phyloP scores from a whole-genome alignment of 2,329 filamentous ascomycete genomes.

The Colletotrichum coccodes region DNA sequence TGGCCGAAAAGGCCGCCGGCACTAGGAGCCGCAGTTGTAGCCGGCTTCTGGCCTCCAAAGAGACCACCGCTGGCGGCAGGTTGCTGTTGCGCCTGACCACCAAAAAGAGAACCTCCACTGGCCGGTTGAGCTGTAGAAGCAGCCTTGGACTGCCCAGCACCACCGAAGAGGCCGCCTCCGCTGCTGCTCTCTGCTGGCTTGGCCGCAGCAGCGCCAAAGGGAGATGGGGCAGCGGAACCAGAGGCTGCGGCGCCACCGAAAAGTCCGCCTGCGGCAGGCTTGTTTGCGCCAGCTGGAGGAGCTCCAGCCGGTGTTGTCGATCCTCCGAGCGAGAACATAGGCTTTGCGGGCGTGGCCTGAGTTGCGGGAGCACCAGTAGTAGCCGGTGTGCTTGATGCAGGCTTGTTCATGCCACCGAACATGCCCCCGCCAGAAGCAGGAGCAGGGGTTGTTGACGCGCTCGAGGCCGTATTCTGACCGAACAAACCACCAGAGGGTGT shows the following conservation, averaged over 20 bases:
- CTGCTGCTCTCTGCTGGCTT: slow-evolving; percentile 22
- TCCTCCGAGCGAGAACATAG: slow-evolving; percentile 54
- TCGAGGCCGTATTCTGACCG: slow-evolving; percentile 36
- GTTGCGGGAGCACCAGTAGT: slow-evolving; percentile 31
- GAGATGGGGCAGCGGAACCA: slow-evolving; percentile 25
- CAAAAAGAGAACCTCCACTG: slow-evolving; percentile 33
- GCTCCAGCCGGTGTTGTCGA: slow-evolving; percentile 67
- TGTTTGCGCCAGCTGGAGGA: slow-evolving; percentile 53
- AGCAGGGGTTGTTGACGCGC: slow-evolving; percentile 35
- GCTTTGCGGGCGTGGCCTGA: slow-evolving; percentile 57
- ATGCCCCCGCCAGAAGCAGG: slow-evolving; percentile 34
- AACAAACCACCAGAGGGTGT: slow-evolving; percentile 41
- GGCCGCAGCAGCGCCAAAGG: slow-evolving; percentile 24
- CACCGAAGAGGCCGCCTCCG: slow-evolving; percentile 42
- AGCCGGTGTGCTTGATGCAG: slow-evolving; percentile 27
- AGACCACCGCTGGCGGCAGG: slow-evolving; percentile 35
- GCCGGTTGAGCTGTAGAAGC: slow-evolving; percentile 35
- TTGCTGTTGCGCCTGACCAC: slow-evolving; percentile 16
- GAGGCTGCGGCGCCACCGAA: slow-evolving; percentile 40
- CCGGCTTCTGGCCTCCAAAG: slow-evolving; percentile 35
- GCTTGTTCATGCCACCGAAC: slow-evolving; percentile 29
- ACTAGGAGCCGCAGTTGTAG: slow-evolving; percentile 12
- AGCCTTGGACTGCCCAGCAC: slow-evolving; percentile 40
- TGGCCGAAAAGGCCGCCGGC: slow-evolving; percentile 32
- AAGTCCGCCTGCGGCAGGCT: slow-evolving; percentile 42